A percentile compares a stretch with the other conserved stretches of the same genome.
phyloP scores from a whole-genome alignment of 2,329 filamentous ascomycete species.

The Chalaropsis ovoidea region DNA sequence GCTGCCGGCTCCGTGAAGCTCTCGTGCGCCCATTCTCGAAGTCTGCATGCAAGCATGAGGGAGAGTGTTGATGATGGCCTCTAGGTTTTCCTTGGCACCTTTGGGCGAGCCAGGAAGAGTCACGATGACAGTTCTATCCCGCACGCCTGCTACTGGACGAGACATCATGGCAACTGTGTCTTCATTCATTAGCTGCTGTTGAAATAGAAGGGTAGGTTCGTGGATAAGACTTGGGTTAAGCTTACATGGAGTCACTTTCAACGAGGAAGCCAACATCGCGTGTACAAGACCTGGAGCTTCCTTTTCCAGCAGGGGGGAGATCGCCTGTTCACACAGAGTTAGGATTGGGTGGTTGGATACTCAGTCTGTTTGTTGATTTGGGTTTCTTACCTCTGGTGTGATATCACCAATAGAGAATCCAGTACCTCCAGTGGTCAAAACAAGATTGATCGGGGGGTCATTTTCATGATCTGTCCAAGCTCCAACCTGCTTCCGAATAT shows the following conservation, averaged over 20 bases:
- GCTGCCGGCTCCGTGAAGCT: slow-evolving; percentile 62
- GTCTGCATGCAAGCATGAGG: slow-evolving; percentile 92
- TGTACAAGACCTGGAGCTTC: slow-evolving; percentile 88
- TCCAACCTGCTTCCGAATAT: slow-evolving; percentile 65
- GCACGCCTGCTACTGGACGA: slow-evolving; percentile 77
- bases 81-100: slow-evolving; percentile 85
- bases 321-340: slow-evolving; percentile 45
- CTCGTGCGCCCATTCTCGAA: slow-evolving; percentile 68
- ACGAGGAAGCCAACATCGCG: slow-evolving; percentile 78
- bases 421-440: slow-evolving; percentile 85
- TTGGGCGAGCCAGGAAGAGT: slow-evolving; percentile 93
- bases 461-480: slow-evolving; percentile 58
- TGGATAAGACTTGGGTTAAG: slow-evolving; percentile 24
- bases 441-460: slow-evolving; percentile 55
- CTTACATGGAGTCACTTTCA: slow-evolving; percentile 82
- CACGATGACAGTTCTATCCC: slow-evolving; percentile 70
- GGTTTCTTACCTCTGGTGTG: slow-evolving; percentile 65
- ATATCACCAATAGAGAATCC: slow-evolving; percentile 78
- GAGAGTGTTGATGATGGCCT: slow-evolving; percentile 77
- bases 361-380: not conserved
- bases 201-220: slow-evolving; percentile 20
- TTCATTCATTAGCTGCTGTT: slow-evolving; percentile 13
- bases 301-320: slow-evolving; percentile 68
- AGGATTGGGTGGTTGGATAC: slow-evolving; percentile 22
- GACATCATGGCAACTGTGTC: slow-evolving; percentile 89